Percentiles rank a stretch among this genome's conserved stretches.
phyloP scores from a whole-genome alignment of 768 basidiomycete species.

The Mycena pura region DNA sequence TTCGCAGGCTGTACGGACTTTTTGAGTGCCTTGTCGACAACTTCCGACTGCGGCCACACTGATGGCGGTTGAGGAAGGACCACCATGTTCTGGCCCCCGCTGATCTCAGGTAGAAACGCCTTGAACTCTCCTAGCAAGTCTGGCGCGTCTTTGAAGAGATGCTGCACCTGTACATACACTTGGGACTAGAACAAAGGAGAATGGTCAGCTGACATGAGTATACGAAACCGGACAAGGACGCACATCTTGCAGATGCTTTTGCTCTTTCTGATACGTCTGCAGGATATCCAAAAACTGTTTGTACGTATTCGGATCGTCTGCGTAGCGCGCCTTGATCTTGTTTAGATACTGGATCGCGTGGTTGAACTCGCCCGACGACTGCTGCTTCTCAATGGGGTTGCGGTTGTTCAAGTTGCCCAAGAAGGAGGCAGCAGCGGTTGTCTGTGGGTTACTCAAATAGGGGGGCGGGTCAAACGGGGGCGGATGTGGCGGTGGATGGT shows the following conservation, averaged over 20 bases:
- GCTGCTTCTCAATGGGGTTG: slow-evolving; percentile 55
- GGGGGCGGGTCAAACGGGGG: slow-evolving; percentile 47
- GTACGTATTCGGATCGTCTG: slow-evolving; percentile 90
- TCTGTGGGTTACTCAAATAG: slow-evolving; percentile 49
- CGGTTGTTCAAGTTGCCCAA: slow-evolving; percentile 64
- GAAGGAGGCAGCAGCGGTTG: slow-evolving; percentile 68
- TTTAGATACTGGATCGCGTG: slow-evolving; percentile 97
- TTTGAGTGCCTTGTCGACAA: slow-evolving; percentile 47
- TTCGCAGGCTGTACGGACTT: slow-evolving; percentile 54
- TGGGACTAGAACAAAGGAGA: slow-evolving; percentile 54
- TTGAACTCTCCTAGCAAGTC: slow-evolving; percentile 84
- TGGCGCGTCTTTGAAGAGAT: slow-evolving; percentile 80
- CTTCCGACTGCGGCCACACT: slow-evolving; percentile 49
- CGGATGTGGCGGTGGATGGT: slow-evolving; percentile 36
- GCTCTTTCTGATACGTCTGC: slow-evolving; percentile 88
- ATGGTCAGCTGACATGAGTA: slow-evolving; percentile 15
- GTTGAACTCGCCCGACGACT: slow-evolving; percentile 72
- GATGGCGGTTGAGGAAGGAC: slow-evolving; percentile 58
- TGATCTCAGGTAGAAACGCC: slow-evolving; percentile 77
- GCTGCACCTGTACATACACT: slow-evolving; percentile 82
- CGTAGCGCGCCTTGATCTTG: slow-evolving; percentile 94
- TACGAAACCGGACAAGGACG: slow-evolving; percentile 36
- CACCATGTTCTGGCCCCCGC: slow-evolving; percentile 48
- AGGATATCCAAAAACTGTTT: slow-evolving; percentile 90
- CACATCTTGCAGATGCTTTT: slow-evolving; percentile 74